Base-by-base conservation (phyloP, 495 filamentous ascomycete species). In the Penicillium longicatenatum region DNA sequence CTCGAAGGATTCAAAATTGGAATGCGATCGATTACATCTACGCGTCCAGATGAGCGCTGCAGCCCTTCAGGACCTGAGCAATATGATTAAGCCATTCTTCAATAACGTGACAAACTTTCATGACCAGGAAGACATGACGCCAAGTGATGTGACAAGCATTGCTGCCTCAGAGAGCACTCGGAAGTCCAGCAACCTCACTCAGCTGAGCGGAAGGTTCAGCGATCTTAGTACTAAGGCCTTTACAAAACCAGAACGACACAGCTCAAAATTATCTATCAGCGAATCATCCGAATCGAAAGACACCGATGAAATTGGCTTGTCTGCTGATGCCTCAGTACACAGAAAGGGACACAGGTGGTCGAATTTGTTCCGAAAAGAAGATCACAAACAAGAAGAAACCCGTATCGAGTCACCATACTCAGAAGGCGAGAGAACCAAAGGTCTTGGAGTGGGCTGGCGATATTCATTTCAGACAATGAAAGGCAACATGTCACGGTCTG, bases 241-340 rank as follows among this genome's bases (percentile, higher is more conserved):
- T 48, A 48, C 11, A 17, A 48, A 30, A 17, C 11, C 45, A 7
- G 45, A 48, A 3, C 45, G 45, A 16, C 45, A 48, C 16, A 17
- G 0, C 45, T 48, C 45, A 17, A 48, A 30, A 14, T 16, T n/a
- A 48, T 48, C 45, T 7, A 48, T 48, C 45, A 48, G 45, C n/a
- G 45, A 48, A 10, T 29, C n/a, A 8, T 12, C 19, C 9, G 4
- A 3, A 14, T 26, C 44, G 12, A 48, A 48, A 26, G 45, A 48
- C 4, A 30, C 21, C 0, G 24, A 48, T 29, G 22, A 48, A 8
- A 7, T 16, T n/a, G 10, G 17, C 12, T 16, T 29, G 45, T 48
- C 45, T 30, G 24, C 21, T 8, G 42, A 46, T 12, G 3, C 14
- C 7, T 22, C 14, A 5, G 44, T 19, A 10, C 44, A 46, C 14